A percentile compares a stretch with the other conserved stretches of the same genome.
phyloP scores from a whole-genome alignment of 768 basidiomycete genomes.

The Gloeopeniophorella convolvens region DNA sequence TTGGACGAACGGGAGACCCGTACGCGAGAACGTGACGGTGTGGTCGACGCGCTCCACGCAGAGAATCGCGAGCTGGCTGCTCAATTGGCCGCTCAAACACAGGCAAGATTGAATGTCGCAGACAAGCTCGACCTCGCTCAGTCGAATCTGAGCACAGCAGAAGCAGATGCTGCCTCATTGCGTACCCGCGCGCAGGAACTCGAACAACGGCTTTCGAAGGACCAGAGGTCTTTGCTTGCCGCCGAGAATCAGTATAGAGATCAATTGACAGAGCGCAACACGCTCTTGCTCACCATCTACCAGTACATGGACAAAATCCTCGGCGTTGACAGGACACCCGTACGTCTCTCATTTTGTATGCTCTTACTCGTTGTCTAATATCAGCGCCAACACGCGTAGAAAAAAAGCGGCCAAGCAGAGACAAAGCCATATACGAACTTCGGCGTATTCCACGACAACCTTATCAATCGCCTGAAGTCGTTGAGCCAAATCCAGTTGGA shows the following conservation, averaged over 20 bases:
- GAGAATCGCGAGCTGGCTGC: conserved; percentile 77
- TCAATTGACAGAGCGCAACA: conserved; percentile 90
- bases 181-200: conserved; percentile 64
- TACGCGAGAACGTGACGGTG: conserved; percentile 61
- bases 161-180: conserved; percentile 55
- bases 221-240: conserved; percentile 62
- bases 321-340: conserved; percentile 81
- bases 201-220: conserved; percentile 75
- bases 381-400: conserved; percentile 35
- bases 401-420: conserved; percentile 69
- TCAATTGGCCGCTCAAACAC: conserved; percentile 79
- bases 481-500: conserved; percentile 79
- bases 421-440: conserved; percentile 95
- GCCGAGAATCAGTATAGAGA: conserved; percentile 83
- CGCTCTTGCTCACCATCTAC: conserved; percentile 84
- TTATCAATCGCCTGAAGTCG: conserved; percentile 79
- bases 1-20: conserved; percentile 59
- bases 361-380: neutral
- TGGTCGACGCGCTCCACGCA: conserved; percentile 67
- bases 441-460: conserved; percentile 87
- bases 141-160: conserved; percentile 53
- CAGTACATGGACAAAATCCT: conserved; percentile 94
- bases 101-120: conserved; percentile 75
- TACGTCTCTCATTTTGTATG: conserved; percentile 32
- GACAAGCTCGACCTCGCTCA: conserved; percentile 83